A percentile compares a stretch with the other conserved stretches of the same genome.
Conservation (phyloP, 2,329 filamentous ascomycete species). For the Penicillium sp. region DNA sequence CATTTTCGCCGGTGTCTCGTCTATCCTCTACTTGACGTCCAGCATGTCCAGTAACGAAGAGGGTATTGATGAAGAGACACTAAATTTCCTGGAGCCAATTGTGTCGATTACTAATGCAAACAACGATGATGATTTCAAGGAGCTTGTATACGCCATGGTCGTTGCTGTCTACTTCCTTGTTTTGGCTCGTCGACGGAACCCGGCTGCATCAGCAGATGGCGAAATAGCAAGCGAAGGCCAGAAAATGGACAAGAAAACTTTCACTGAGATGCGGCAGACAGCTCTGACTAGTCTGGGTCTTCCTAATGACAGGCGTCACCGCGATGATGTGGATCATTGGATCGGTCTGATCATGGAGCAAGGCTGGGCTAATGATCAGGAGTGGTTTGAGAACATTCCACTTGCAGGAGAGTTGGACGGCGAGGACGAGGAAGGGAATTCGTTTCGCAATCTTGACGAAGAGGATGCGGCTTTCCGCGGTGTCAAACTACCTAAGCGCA, state of each 20-base stretch:
- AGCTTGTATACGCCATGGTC: constrained; percentile 38
- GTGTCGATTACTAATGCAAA: constrained; percentile 45
- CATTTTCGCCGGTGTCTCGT: constrained; percentile 69
- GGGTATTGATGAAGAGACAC: constrained; percentile 41
- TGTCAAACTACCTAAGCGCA: constrained; percentile 26
- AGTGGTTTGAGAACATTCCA: constrained; percentile 66
- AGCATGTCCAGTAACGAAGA: constrained; percentile 50
- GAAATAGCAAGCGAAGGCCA: constrained; percentile 20
- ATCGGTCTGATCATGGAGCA: constrained; percentile 56
- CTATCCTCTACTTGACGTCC: constrained; percentile 51
- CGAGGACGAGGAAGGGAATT: constrained; percentile 34
- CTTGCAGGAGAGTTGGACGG: constrained; percentile 36
- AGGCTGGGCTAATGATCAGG: constrained; percentile 56
- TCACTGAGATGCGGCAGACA: constrained; percentile 41
- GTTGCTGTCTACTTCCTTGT: constrained; percentile 48
- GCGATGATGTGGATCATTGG: constrained; percentile 61
- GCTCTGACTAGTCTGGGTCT: constrained; percentile 38
- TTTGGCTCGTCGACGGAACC: constrained; percentile 51
- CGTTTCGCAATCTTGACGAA: constrained; percentile 35
- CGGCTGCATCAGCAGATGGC: constrained; percentile 10
- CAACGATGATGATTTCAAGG: constrained; percentile 48
- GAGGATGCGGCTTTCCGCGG: constrained; percentile 26
- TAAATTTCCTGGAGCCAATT: constrained; percentile 39
- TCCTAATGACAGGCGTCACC: constrained; percentile 42
- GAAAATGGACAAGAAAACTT: constrained; percentile 43